Conservation (phyloP, 495 filamentous ascomycete genomes). For the Aspergillus nidulans region DNA sequence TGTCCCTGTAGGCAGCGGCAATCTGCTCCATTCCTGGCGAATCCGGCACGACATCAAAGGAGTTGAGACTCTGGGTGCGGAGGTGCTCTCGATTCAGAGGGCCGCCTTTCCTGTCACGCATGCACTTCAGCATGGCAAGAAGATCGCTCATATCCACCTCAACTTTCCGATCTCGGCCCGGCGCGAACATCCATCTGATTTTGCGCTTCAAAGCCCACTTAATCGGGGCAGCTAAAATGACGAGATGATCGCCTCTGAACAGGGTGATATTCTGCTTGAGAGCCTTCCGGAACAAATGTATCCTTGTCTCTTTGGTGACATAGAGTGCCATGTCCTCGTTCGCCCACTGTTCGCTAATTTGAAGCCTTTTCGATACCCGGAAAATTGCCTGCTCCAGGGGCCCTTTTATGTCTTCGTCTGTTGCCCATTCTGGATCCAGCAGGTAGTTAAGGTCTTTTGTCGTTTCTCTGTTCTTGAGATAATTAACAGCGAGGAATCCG, state of each 20-base stretch:
- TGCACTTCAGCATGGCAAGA: conserved; percentile 12
- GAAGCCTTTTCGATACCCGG: conserved; percentile 7
- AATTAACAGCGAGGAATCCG: conserved; percentile 13
- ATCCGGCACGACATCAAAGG: conserved; percentile 9
- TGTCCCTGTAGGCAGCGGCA: conserved; percentile 10
- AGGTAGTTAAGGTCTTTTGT: conserved; percentile 13
- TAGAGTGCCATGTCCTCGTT: conserved; percentile 10
- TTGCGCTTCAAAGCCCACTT: conserved; percentile 15
- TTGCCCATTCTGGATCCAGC: conserved; percentile 13
- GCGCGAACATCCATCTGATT: conserved; percentile 10
- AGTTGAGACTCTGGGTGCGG: conserved; percentile 8
- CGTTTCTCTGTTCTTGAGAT: conserved; percentile 12
- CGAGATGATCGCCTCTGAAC: conserved; percentile 8
- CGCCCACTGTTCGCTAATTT: conserved; percentile 6
- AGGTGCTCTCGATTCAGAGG: conserved; percentile 4
- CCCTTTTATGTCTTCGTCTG: conserved; percentile 11
- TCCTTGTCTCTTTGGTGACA: conserved; percentile 11
- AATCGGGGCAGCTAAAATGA: conserved; percentile 10
- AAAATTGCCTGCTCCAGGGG: conserved; percentile 10
- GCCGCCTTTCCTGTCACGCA: conserved; percentile 6
- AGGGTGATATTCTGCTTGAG: conserved; percentile 13
- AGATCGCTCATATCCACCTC: conserved; percentile 12
- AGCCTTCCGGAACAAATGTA: conserved; percentile 11
- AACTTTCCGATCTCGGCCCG: background rate
- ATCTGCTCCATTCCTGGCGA: conserved; percentile 10